Conservation (phyloP, 495 filamentous ascomycete genomes). For the Rhypophila decipiens region DNA sequence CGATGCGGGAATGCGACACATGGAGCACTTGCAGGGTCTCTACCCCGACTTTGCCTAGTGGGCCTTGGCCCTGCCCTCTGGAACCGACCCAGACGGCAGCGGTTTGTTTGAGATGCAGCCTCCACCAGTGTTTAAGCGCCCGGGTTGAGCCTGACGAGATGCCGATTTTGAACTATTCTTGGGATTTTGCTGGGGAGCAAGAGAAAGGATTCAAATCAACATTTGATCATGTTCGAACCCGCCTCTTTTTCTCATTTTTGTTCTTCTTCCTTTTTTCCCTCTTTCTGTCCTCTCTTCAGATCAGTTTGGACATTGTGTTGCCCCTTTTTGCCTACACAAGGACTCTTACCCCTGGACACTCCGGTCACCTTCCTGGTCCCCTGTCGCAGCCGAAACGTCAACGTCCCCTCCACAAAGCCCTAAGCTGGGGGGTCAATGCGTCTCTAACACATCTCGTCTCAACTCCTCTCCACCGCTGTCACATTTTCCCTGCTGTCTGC, state of each 20-base stretch:
- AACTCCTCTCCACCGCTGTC: conserved; percentile 24
- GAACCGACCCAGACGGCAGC: not conserved
- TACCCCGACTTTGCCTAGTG: conserved; percentile 4
- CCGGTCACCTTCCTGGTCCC: conserved; percentile 10
- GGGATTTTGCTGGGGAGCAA: not conserved
- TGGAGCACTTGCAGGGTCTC: not conserved
- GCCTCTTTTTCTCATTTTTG: no score
- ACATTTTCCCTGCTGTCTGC: conserved; percentile 23
- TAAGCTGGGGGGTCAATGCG: conserved; percentile 32
- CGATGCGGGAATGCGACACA: not conserved
- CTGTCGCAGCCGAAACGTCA: conserved; percentile 36
- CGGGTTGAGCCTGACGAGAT: not conserved
- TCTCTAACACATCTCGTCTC: conserved; percentile 41
- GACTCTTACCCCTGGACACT: not conserved
- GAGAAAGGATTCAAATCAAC: not conserved
- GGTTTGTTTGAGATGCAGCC: not conserved
- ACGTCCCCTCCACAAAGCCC: conserved; percentile 23
- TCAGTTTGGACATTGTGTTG: no score
- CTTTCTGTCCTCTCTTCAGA: not conserved
- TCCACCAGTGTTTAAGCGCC: conserved; percentile 3
- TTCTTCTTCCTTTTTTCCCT: not conserved
- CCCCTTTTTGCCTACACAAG: not conserved
- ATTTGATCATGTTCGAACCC: no score
- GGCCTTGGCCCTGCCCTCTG: not conserved
- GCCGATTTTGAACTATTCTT: not conserved